Conservation (phyloP, 108 stramenopile species). For the Ochromonas danica region DNA sequence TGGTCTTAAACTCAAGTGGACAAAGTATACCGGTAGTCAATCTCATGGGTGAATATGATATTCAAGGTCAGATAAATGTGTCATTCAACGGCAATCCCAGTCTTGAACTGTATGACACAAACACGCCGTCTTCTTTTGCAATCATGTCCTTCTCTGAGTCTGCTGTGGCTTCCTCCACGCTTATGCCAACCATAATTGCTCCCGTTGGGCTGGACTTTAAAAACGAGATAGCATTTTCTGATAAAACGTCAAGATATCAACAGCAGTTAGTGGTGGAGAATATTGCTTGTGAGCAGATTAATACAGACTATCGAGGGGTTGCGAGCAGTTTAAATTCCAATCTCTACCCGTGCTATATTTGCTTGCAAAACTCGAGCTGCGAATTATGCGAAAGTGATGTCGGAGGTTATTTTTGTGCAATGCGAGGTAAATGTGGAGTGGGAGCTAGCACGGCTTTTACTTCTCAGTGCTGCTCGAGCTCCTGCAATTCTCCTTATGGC, state of each 20-base stretch:
- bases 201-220: background rate
- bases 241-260: background rate
- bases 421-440: background rate
- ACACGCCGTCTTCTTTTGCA: background rate
- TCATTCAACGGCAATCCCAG: background rate
- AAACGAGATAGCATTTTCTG: background rate
- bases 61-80: background rate
- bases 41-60: too few relatives aligned
- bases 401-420: background rate
- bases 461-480: background rate
- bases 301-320: background rate
- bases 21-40: background rate
- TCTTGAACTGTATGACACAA: background rate
- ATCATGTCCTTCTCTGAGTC: background rate
- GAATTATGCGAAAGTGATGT: background rate
- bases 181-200: background rate
- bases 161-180: background rate
- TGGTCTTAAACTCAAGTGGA: background rate
- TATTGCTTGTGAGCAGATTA: background rate
- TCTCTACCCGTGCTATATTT: background rate
- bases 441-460: background rate
- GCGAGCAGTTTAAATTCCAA: background rate
- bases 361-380: constrained; percentile 4
- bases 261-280: background rate
- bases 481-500: background rate